A percentile compares a stretch with the other conserved stretches of the same genome.
Evolutionary conservation across 1,284 basidiomycete species (phyloP).

Genomic region (Schizophyllum amplum): DNA sequence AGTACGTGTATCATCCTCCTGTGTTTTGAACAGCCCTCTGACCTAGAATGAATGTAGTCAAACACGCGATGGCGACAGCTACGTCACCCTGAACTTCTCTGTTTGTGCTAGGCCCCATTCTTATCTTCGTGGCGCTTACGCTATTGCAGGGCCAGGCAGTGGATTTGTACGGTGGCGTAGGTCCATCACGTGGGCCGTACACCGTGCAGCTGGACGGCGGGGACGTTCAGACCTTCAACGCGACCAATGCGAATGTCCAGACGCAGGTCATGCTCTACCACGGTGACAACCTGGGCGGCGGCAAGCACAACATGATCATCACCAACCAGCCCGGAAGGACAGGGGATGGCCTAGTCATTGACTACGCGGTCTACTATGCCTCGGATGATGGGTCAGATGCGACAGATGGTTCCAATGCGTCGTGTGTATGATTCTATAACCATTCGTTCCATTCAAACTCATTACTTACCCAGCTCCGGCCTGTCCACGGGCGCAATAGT

Average conservation of each 20-base stretch:
- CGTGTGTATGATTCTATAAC: no score
- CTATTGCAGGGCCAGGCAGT: slow-evolving; percentile 8
- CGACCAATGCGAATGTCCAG: slow-evolving; percentile 2
- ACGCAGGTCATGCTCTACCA: slow-evolving; percentile 9
- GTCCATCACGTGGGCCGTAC: slow-evolving; percentile 10
- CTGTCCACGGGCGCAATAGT: background rate
- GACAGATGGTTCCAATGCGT: no score
- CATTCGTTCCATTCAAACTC: no score
- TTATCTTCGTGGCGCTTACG: background rate
- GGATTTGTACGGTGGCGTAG: slow-evolving; percentile 12
- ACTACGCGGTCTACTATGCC: slow-evolving; percentile 8
- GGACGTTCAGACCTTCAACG: slow-evolving; percentile 7
- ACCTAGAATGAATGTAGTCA: slow-evolving; percentile 6
- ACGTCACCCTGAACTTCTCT: slow-evolving; percentile 14
- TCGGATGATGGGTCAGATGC: no score
- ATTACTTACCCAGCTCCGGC: background rate
- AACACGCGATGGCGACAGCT: slow-evolving; percentile 11
- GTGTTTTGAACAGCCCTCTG: no score
- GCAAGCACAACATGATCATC: slow-evolving; percentile 11
- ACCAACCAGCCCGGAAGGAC: slow-evolving; percentile 3
- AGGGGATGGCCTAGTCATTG: slow-evolving; percentile 9
- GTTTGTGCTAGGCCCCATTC: slow-evolving; percentile 9
- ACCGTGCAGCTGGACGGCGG: slow-evolving; percentile 10
- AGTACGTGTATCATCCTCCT: slow-evolving; percentile 11
- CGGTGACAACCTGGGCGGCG: slow-evolving; percentile 9